Evolutionary conservation across 768 basidiomycete genomes (phyloP).

Genomic region (Steccherinum ochraceum): DNA sequence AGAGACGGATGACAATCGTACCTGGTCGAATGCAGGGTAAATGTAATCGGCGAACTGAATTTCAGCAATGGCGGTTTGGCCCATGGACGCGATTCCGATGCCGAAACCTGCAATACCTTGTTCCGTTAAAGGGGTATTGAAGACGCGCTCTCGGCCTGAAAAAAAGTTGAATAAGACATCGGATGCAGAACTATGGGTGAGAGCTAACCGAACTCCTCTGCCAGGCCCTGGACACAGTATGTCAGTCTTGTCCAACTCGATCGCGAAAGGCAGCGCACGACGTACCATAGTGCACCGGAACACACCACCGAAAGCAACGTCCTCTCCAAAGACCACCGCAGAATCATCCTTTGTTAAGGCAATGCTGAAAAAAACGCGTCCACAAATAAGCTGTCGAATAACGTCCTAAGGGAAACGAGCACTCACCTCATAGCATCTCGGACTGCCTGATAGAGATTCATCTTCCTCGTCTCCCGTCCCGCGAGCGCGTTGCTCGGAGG

Average conservation of each 20-base stretch:
- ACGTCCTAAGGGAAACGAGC: no score
- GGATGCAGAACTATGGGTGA: not conserved
- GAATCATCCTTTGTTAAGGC: constrained; percentile 80
- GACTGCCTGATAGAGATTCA: constrained; percentile 93
- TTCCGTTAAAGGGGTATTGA: constrained; percentile 91
- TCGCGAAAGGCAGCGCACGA: constrained; percentile 2
- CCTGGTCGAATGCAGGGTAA: constrained; percentile 93
- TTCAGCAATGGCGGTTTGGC: constrained; percentile 91
- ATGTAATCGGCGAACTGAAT: constrained; percentile 92
- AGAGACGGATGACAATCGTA: constrained; percentile 25
- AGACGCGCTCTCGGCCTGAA: constrained; percentile 82
- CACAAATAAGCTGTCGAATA: not conserved
- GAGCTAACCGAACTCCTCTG: constrained; percentile 85
- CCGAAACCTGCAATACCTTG: constrained; percentile 95
- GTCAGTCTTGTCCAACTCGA: not conserved
- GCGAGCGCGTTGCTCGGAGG: constrained; percentile 45
- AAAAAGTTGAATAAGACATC: not conserved
- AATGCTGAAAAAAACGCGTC: constrained; percentile 39
- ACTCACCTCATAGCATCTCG: constrained; percentile 81
- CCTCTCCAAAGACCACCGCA: constrained; percentile 87
- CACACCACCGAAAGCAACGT: constrained; percentile 91
- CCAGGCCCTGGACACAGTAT: constrained; percentile 53
- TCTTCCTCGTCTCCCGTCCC: constrained; percentile 85
- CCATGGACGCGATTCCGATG: constrained; percentile 88
- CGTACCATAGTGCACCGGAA: constrained; percentile 89